Base-by-base conservation (phyloP, 176 grass and related monocot genomes). In the Raddia guianensis region DNA sequence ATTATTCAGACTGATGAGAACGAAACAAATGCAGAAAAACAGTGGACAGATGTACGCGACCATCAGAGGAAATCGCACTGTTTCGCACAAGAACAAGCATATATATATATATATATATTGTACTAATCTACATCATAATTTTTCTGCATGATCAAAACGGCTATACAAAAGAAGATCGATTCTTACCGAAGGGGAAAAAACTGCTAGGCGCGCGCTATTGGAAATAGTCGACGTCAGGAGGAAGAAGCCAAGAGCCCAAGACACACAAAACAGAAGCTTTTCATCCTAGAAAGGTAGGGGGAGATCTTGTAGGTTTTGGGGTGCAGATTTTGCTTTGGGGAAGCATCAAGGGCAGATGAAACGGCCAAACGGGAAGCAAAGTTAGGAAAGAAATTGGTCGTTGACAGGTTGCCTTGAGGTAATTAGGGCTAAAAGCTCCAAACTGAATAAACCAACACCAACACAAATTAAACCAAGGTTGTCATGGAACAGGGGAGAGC, bases 331-430 rank as follows among this genome's bases (percentile, higher is more conserved):
- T 15, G 37, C 65, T 81, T n/a, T 60, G 63, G 63, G 53, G 34
- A 81, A 33, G 63, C 53, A 42, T 20, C 54, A 63, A 27, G 64
- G 35, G 55, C 8, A 9, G 21, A 46, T 11, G 8, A 18, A 70
- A 54, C 27, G 27, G 27, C 27, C 27, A 27, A 27, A 27, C 27
- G 27, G 27, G 27, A 27, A 27, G 27, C 27, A 27, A 27, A 27
- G 27, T 27, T 27, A 27, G 27, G 8, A 18, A 70, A 54, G 65
- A 65, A 63, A 54, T 68, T 82, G 85, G 34, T 70, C 47, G 57
- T 82, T 87, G 85, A 82, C 79, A 19, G 71, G 72, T 79, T 76
- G 73, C 82, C 80, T 77, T 12, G 32, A 80, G 10, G 11, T 12
- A 70, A 52, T 43, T 8, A 50, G 14, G 55, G 46, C 15, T 55